These are phyloP conservation scores for Fusarium temperatum DNA, from an alignment of 2,329 filamentous ascomycete species.

Conservation along the genomic window DNA sequence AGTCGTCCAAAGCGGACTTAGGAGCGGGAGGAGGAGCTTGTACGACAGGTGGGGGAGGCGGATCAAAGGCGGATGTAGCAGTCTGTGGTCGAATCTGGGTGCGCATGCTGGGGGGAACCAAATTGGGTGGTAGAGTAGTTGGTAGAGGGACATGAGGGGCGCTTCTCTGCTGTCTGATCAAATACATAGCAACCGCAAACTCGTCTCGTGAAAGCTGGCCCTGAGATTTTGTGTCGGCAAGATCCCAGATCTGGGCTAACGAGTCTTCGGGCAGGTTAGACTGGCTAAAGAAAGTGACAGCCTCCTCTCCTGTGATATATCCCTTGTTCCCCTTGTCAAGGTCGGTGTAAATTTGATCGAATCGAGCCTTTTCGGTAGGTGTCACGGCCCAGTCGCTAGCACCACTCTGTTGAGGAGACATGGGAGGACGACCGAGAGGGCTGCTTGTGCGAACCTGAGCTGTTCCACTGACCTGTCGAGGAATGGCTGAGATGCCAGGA, in stretches of 20 bases:
- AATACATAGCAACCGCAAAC: conserved; percentile 96
- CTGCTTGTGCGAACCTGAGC: conserved; percentile 70
- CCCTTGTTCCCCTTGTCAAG: conserved; percentile 85
- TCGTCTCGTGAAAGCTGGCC: conserved; percentile 87
- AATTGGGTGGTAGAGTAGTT: conserved; percentile 77
- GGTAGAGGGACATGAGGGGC: conserved; percentile 73
- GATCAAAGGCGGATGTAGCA: conserved; percentile 63
- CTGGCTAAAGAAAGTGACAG: conserved; percentile 92
- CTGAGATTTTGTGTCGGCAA: conserved; percentile 91
- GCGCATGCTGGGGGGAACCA: conserved; percentile 89
- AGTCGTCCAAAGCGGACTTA: conserved; percentile 88
- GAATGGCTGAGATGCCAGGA: conserved; percentile 72
- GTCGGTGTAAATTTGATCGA: conserved; percentile 84
- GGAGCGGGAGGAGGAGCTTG: conserved; percentile 56
- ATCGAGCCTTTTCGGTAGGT: conserved; percentile 84
- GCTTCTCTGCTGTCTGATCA: conserved; percentile 89
- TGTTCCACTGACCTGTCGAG: conserved; percentile 82
- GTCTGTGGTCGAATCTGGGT: conserved; percentile 62
- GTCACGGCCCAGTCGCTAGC: conserved; percentile 80
- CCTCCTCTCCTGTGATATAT: conserved; percentile 91
- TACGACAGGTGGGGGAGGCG: conserved; percentile 50
- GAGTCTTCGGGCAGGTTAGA: conserved; percentile 88
- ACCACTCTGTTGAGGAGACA: conserved; percentile 54
- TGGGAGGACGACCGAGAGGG: conserved; percentile 62
- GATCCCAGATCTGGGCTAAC: conserved; percentile 95